Evolutionary conservation across 179 eudicot species (phyloP).

Genomic region (Amaranthus tricolor): DNA sequence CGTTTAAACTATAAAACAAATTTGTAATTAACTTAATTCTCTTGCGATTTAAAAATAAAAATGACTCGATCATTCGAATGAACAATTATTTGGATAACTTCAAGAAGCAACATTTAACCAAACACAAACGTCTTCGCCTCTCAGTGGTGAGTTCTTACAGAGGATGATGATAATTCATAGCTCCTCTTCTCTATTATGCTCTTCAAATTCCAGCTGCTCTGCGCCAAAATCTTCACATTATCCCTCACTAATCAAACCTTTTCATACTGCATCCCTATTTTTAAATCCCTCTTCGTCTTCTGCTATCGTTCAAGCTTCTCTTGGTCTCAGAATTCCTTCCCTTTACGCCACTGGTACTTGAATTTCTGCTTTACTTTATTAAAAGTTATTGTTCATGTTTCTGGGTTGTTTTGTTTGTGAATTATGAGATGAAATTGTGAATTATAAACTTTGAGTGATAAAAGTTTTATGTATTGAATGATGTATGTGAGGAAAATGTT

Average conservation of each 20-base stretch:
- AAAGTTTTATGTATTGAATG: too few relatives aligned
- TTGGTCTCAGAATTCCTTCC: slow-evolving; percentile 17
- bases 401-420: slow-evolving; percentile 1
- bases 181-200: slow-evolving; percentile 33
- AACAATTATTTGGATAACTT: too few relatives aligned
- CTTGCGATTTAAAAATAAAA: too few relatives aligned
- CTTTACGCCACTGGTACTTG: slow-evolving; percentile 13
- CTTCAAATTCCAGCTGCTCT: slow-evolving; percentile 29
- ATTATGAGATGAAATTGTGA: too few relatives aligned
- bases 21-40: too few relatives aligned
- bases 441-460: too few relatives aligned
- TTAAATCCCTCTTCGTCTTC: slow-evolving; percentile 5
- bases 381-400: neutral
- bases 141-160: neutral
- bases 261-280: slow-evolving; percentile 2
- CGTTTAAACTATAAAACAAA: too few relatives aligned
- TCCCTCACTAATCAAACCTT: slow-evolving; percentile 19
- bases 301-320: slow-evolving; percentile 5
- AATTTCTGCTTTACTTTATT: neutral
- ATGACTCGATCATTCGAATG: too few relatives aligned
- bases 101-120: too few relatives aligned
- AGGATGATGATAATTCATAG: slow-evolving; percentile 28
- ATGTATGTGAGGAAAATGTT: too few relatives aligned
- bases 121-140: too few relatives aligned
- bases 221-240: slow-evolving; percentile 19